Conservation (phyloP, 805 yeast species). For the Candida broadrunensis region DNA sequence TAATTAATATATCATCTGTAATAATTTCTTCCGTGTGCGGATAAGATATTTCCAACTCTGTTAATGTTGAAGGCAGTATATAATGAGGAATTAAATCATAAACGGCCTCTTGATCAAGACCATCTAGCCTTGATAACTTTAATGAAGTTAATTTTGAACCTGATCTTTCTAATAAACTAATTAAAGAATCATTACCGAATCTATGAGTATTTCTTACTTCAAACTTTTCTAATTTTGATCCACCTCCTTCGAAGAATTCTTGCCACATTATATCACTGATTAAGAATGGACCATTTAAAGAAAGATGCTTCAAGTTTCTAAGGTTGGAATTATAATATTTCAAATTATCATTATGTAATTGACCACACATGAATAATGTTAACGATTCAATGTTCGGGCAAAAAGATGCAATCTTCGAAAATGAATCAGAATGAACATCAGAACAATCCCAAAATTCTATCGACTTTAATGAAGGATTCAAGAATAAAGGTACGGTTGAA, state of each 20-base stretch:
- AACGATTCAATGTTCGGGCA: conserved; percentile 71
- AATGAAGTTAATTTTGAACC: conserved; percentile 51
- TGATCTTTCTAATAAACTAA: conserved; percentile 59
- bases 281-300: conserved; percentile 88
- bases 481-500: conserved; percentile 68
- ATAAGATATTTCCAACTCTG: conserved; percentile 61
- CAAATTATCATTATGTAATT: conserved; percentile 74
- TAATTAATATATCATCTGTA: conserved; percentile 63
- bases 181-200: conserved; percentile 64
- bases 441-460: conserved; percentile 94
- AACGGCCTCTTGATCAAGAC: conserved; percentile 53
- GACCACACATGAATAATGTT: conserved; percentile 89
- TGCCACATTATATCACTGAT: conserved; percentile 78
- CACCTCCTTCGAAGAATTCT: conserved; percentile 59
- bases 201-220: conserved; percentile 81
- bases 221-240: conserved; percentile 53
- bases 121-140: conserved; percentile 68
- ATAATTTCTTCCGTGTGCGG: conserved; percentile 66
- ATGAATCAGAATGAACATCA: conserved; percentile 60
- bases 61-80: conserved; percentile 43
- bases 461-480: conserved; percentile 53
- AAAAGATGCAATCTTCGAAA: conserved; percentile 66
- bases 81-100: conserved; percentile 67
- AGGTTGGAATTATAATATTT: conserved; percentile 61
- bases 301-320: conserved; percentile 47